These are phyloP conservation scores for Penicillium freii DNA, from an alignment of 2,329 filamentous ascomycete species.

Conservation along the genomic window DNA sequence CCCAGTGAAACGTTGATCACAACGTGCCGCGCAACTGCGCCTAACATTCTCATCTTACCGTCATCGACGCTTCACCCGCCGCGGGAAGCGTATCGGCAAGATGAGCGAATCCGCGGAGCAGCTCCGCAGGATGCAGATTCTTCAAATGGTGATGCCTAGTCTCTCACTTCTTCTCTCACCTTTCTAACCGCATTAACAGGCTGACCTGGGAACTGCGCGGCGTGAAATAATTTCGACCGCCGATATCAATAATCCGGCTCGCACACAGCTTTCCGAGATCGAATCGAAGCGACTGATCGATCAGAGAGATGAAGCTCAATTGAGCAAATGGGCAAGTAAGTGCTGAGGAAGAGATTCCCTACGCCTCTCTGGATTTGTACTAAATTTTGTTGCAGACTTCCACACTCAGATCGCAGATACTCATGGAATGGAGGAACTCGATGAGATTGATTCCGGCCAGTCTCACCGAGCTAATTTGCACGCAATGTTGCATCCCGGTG, in stretches of 20 bases:
- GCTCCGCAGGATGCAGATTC: background rate
- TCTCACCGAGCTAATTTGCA: conserved; percentile 1
- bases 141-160: background rate
- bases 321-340: conserved; percentile 3
- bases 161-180: background rate
- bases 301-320: background rate
- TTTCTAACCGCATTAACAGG: background rate
- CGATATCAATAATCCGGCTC: background rate
- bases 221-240: conserved; percentile 4
- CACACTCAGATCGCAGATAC: background rate
- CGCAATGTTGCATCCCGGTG: background rate
- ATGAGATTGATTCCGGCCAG: background rate
- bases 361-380: background rate
- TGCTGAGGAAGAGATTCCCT: background rate
- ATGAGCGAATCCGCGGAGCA: background rate
- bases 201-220: background rate
- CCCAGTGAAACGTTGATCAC: background rate
- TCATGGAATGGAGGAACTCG: background rate
- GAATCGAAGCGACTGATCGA: background rate
- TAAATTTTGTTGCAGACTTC: background rate
- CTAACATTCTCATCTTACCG: no score
- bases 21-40: background rate
- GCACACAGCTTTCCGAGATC: background rate
- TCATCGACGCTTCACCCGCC: background rate
- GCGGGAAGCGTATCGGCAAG: background rate